Evolutionary conservation across 148 eudicot genomes (phyloP).

Genomic region (Vaccinium myrtillus): DNA sequence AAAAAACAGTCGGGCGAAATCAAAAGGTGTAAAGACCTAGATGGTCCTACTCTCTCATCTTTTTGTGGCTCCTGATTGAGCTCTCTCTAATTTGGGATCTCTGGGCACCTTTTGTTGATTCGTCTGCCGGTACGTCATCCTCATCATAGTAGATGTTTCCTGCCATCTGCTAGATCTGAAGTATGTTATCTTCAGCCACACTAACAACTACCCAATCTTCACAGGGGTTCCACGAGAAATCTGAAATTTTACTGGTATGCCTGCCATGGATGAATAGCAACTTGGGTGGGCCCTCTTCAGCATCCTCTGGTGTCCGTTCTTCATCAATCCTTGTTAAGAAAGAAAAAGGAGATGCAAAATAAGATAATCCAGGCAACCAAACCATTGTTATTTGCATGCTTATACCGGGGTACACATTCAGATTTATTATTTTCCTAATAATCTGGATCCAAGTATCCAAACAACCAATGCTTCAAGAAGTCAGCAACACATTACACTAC

Average conservation of each 20-base stretch:
- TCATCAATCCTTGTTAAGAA: slow-evolving; percentile 52
- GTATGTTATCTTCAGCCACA: slow-evolving; percentile 83
- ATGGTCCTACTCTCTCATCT: neutral
- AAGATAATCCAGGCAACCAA: neutral
- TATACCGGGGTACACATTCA: neutral
- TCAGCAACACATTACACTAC: neutral
- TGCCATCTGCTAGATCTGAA: slow-evolving; percentile 95
- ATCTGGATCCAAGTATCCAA: neutral
- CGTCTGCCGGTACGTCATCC: slow-evolving; percentile 59
- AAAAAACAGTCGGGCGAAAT: neutral
- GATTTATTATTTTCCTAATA: neutral
- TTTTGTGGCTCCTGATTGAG: neutral
- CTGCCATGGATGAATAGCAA: slow-evolving; percentile 88
- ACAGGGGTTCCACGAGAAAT: slow-evolving; percentile 92
- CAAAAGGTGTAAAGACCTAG: slow-evolving; percentile 8
- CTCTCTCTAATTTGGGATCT: slow-evolving; percentile 24
- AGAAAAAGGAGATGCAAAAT: neutral
- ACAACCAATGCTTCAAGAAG: neutral
- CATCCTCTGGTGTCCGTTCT: slow-evolving; percentile 73
- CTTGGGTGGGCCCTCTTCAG: slow-evolving; percentile 91
- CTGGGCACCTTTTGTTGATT: slow-evolving; percentile 29
- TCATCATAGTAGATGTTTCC: slow-evolving; percentile 82
- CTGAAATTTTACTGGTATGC: slow-evolving; percentile 84
- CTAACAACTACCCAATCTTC: slow-evolving; percentile 92
- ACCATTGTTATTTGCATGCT: neutral